phyloP scores from a whole-genome alignment of 1,284 basidiomycete genomes.

The Sanghuangporus baumii region DNA sequence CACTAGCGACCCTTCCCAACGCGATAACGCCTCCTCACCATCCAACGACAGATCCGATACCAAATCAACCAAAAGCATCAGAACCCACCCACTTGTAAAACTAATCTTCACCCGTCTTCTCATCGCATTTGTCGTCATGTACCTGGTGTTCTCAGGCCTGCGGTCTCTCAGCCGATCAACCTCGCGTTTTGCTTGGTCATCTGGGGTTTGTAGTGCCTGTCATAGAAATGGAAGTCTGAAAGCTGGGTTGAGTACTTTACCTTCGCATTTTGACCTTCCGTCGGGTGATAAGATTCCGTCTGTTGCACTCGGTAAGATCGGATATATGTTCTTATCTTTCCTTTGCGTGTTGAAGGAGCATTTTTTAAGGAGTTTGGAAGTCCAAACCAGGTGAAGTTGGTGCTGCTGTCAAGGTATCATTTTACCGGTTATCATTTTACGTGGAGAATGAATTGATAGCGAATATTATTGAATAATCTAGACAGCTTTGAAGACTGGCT shows the following conservation, averaged over 20 bases:
- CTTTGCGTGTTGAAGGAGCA: neutral
- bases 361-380: slow-evolving; percentile 52
- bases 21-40: neutral
- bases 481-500: slow-evolving; percentile 37
- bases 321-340: neutral
- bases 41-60: neutral
- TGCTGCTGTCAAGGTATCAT: slow-evolving; percentile 46
- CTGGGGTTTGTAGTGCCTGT: slow-evolving; percentile 10
- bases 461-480: neutral
- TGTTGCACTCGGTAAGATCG: slow-evolving; percentile 47
- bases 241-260: slow-evolving; percentile 26
- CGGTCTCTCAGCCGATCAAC: slow-evolving; percentile 17
- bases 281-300: slow-evolving; percentile 59
- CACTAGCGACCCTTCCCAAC: neutral
- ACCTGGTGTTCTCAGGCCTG: slow-evolving; percentile 7
- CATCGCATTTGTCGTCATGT: neutral
- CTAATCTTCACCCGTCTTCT: neutral
- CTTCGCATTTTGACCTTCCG: slow-evolving; percentile 47
- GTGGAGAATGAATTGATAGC: neutral
- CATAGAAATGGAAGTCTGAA: slow-evolving; percentile 23
- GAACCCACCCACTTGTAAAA: neutral
- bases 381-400: slow-evolving; percentile 51
- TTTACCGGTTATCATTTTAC: too few species aligned
- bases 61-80: neutral
- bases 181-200: slow-evolving; percentile 22